Conservation (phyloP, 2,329 filamentous ascomycete species). For the Pochonia chlamydosporia region DNA sequence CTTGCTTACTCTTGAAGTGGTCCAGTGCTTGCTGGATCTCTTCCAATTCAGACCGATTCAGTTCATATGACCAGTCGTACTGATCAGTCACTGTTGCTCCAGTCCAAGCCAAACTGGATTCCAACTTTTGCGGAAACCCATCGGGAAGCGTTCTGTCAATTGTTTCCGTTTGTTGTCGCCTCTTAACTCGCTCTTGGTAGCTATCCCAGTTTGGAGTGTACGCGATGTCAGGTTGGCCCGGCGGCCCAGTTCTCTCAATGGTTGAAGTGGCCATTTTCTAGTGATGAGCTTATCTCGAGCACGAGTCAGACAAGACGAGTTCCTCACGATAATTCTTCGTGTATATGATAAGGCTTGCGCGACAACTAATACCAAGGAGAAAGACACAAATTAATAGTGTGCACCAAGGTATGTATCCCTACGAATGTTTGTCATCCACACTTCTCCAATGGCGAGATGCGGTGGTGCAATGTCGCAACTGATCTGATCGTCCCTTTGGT, state of each 20-base stretch:
- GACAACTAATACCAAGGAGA: no score
- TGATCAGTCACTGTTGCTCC: slow-evolving; percentile 38
- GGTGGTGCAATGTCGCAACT: slow-evolving; percentile 4
- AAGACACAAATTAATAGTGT: not conserved
- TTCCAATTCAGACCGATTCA: slow-evolving; percentile 38
- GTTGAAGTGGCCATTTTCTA: not conserved
- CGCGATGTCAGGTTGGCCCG: slow-evolving; percentile 51
- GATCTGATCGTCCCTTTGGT: not conserved
- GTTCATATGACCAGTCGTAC: slow-evolving; percentile 48
- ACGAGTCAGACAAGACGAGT: no score
- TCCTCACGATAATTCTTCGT: no score
- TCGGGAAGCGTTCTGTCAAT: slow-evolving; percentile 36
- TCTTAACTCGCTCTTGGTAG: slow-evolving; percentile 44
- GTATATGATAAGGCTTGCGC: no score
- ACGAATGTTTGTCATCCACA: not conserved
- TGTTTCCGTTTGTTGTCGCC: slow-evolving; percentile 34
- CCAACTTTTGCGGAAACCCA: slow-evolving; percentile 44
- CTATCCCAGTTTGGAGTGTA: slow-evolving; percentile 50
- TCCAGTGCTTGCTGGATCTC: slow-evolving; percentile 40
- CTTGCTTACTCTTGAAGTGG: slow-evolving; percentile 32
- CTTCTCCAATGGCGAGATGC: slow-evolving; percentile 1
- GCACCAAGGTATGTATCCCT: no score
- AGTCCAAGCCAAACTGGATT: slow-evolving; percentile 52
- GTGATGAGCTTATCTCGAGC: no score
- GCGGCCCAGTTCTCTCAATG: slow-evolving; percentile 19